phyloP scores from a whole-genome alignment of 139 green algal genomes.

The Zygnema circumcarinatum region DNA sequence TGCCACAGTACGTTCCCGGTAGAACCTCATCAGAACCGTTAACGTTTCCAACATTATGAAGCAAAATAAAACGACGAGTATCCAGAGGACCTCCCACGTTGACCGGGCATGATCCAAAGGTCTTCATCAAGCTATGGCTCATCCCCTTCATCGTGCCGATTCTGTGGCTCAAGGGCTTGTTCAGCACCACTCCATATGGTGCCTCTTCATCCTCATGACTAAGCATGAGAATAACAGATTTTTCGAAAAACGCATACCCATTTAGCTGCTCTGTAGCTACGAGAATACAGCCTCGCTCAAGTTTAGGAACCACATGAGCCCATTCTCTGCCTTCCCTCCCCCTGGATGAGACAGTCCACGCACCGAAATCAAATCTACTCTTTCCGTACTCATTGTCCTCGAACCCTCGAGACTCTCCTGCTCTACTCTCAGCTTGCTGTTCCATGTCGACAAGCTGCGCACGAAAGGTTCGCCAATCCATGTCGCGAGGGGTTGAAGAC shows the following conservation, averaged over 20 bases:
- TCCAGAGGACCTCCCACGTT: slow-evolving; percentile 48
- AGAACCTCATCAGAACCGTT: slow-evolving; percentile 36
- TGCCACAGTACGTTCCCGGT: slow-evolving; percentile 17
- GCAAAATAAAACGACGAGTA: slow-evolving; percentile 16
- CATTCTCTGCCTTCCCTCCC: slow-evolving; percentile 10
- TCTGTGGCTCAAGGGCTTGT: slow-evolving; percentile 21
- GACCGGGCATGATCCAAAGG: slow-evolving; percentile 44
- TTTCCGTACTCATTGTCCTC: not conserved
- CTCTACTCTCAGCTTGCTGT: not conserved
- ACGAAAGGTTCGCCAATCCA: slow-evolving; percentile 44
- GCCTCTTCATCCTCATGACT: slow-evolving; percentile 1
- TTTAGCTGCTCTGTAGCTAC: slow-evolving; percentile 45
- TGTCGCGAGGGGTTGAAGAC: not conserved
- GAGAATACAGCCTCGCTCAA: slow-evolving; percentile 43
- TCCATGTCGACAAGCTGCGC: slow-evolving; percentile 31
- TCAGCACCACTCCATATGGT: slow-evolving; percentile 49
- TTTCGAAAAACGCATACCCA: slow-evolving; percentile 50
- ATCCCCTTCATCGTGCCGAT: slow-evolving; percentile 26
- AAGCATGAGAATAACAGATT: slow-evolving; percentile 47
- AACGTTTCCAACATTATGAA: slow-evolving; percentile 15
- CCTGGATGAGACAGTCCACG: not conserved
- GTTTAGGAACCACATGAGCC: slow-evolving; percentile 37
- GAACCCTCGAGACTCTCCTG: not conserved
- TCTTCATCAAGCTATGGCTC: not conserved
- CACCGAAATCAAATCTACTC: not conserved